These are phyloP conservation scores for Diversispora epigaea DNA, from an alignment of 192 early-diverging fungal species.

Conservation along the genomic window DNA sequence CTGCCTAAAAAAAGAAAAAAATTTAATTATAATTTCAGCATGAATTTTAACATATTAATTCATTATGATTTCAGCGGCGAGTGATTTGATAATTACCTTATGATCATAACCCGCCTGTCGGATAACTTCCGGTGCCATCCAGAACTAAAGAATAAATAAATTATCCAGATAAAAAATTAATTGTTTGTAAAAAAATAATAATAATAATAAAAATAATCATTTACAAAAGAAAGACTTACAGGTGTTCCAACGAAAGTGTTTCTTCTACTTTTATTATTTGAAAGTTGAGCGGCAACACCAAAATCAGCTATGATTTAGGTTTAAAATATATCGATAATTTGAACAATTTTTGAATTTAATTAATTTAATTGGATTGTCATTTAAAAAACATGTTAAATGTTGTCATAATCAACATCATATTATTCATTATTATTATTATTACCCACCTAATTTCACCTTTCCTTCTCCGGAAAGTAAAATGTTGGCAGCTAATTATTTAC, in stretches of 20 bases:
- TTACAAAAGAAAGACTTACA: constrained; percentile 38
- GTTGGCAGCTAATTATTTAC: constrained; percentile 65
- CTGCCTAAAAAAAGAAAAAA: constrained; percentile 63
- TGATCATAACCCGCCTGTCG: constrained; percentile 60
- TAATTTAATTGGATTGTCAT: not conserved
- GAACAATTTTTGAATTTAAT: not conserved
- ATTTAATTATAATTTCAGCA: not conserved
- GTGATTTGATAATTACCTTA: constrained; percentile 4
- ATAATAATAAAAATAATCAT: not conserved
- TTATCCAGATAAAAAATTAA: not conserved
- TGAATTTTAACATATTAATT: constrained; percentile 31
- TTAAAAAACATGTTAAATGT: not conserved
- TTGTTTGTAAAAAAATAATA: no score
- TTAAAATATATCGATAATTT: not conserved
- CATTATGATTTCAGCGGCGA: constrained; percentile 37
- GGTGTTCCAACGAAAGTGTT: constrained; percentile 99
- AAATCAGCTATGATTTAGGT: constrained; percentile 75
- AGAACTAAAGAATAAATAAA: constrained; percentile 32
- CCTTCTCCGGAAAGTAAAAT: constrained; percentile 59
- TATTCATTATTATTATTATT: no score
- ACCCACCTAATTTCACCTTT: constrained; percentile 47
- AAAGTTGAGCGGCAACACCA: constrained; percentile 89
- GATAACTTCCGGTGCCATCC: constrained; percentile 96
- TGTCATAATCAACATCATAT: no score
- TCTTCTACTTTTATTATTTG: constrained; percentile 46